These are phyloP conservation scores for Omphalea diandra DNA, from an alignment of 441 rosid species.

Conservation along the genomic window DNA sequence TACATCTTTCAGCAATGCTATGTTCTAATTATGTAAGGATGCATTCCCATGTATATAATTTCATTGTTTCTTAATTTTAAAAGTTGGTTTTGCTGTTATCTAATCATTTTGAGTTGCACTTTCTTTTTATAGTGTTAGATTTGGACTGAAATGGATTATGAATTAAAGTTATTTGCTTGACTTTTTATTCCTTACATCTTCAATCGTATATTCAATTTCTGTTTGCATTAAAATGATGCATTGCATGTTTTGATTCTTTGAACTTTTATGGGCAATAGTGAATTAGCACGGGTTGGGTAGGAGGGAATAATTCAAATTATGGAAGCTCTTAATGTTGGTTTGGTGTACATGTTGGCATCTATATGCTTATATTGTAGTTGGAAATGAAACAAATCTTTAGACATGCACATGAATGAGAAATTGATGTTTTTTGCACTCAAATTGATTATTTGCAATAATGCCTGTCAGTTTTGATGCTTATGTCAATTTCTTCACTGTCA, in stretches of 20 bases:
- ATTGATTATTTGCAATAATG: too few species aligned
- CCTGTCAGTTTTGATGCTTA: neutral
- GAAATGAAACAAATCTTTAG: neutral
- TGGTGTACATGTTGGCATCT: neutral
- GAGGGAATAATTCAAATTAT: neutral
- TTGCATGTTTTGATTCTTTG: too few species aligned
- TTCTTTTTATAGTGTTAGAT: too few species aligned
- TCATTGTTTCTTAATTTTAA: neutral
- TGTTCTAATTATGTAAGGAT: neutral
- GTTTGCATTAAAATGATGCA: too few species aligned
- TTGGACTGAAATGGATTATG: too few species aligned
- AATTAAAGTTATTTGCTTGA: too few species aligned
- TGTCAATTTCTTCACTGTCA: neutral
- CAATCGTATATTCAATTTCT: too few species aligned
- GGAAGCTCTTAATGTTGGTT: neutral
- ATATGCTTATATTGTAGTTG: neutral
- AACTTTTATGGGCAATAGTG: too few species aligned
- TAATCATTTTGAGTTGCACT: too few species aligned
- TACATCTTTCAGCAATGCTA: neutral
- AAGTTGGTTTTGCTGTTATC: too few species aligned
- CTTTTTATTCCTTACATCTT: too few species aligned
- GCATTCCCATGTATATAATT: too few species aligned
- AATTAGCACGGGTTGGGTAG: neutral
- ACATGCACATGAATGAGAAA: neutral
- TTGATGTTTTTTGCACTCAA: neutral